Evolutionary conservation across 805 yeast genomes (phyloP), one percentile per base, ranked within the genome.

Genomic region (Huiozyma sinensis): DNA sequence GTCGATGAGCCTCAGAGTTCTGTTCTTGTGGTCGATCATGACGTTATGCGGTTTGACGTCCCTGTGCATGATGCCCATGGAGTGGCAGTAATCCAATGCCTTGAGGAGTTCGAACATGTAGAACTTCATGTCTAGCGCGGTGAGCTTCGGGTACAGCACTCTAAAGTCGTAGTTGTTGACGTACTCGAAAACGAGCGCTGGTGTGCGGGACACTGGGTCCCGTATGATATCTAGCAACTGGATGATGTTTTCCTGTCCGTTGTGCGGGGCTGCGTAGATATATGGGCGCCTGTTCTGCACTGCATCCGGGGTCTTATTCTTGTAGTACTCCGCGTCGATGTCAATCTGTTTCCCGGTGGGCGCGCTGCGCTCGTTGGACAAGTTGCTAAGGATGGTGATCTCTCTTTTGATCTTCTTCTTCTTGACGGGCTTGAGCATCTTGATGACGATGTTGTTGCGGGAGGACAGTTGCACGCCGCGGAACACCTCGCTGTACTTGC

Each of bases 31-130:
- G 63, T 89, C 96, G 53, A 89, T 89, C 95, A 89, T 89, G 50
- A 89, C 84, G 63, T 89, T 89, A 57, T 89, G 95, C 8, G 97
- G 97, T 64, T 89, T 89, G 44, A 89, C 95, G 64, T 89, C 97
- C 60, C 97, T 73, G 60, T 89, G 97, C 79, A 89, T 88, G 48
- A 89, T 86, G 24, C 97, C 97, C 87, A 83, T 83, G 9, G 95
- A 84, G 65, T 89, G 97, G 35, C 89, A 80, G 61, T 76, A 89
- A 60, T 89, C 95, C 52, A 89, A 70, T 9, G 96, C 96, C 54
- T 75, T 79, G 49, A 89, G 71, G 44, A 88, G 69, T 63, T 86
- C 86, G 49, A 76, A 77, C 73, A 88, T 83, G 62, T 89, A 88
- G 67, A 72, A 86, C 53, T 87, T 82, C 50, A 88, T 78, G 57